These are phyloP conservation scores for Rhodotorula toruloides DNA, from an alignment of 768 basidiomycete species.

Conservation along the genomic window DNA sequence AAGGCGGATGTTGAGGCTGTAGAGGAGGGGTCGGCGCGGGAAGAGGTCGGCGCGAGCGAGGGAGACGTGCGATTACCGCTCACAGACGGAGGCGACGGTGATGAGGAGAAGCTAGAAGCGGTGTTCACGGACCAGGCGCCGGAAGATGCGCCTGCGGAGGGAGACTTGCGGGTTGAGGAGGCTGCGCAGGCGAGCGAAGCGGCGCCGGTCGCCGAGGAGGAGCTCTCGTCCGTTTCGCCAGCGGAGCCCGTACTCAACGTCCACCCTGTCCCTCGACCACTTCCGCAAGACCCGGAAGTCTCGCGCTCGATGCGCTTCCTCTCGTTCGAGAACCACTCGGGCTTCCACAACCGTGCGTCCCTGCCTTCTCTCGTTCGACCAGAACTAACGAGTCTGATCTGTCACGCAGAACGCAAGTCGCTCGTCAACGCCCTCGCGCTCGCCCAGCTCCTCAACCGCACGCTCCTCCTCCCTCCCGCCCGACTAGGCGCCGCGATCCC, in stretches of 20 bases:
- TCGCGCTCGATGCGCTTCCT: constrained; percentile 11
- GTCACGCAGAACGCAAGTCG: constrained; percentile 21
- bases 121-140: not conserved
- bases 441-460: constrained; percentile 27
- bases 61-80: not conserved
- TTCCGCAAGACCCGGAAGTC: not conserved
- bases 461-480: constrained; percentile 31
- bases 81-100: not conserved
- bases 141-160: not conserved
- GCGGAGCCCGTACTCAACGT: too few species aligned
- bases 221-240: too few species aligned
- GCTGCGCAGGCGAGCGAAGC: not conserved
- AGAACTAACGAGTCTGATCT: not conserved
- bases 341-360: constrained; percentile 35
- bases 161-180: too few species aligned
- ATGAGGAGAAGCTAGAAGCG: not conserved
- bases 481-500: constrained; percentile 25
- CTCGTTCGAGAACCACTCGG: constrained; percentile 30
- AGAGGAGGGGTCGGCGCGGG: too few species aligned
- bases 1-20: too few species aligned
- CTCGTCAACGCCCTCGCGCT: constrained; percentile 35
- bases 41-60: not conserved
- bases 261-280: not conserved
- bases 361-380: too few species aligned
- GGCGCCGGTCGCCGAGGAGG: too few species aligned